Percentiles rank a stretch among this genome's conserved stretches.
Conservation (phyloP, 164 flowering plant genomes). For the Litsea cubeba region DNA sequence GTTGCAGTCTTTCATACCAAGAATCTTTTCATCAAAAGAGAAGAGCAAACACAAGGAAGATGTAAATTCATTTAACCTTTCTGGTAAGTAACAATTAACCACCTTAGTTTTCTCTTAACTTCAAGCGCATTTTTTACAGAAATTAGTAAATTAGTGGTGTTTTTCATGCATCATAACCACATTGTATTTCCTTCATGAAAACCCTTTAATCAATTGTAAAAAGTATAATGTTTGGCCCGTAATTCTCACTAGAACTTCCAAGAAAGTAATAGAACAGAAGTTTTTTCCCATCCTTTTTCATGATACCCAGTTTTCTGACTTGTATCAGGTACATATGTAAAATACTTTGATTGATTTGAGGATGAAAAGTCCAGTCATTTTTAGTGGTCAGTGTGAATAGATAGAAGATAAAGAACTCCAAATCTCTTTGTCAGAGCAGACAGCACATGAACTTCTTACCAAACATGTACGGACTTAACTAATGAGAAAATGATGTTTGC, state of each 20-base stretch:
- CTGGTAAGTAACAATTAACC: conserved; percentile 12
- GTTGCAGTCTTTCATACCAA: conserved; percentile 21
- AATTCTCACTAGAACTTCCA: background rate
- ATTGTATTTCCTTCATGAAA: background rate
- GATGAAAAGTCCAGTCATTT: background rate
- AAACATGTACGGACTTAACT: background rate
- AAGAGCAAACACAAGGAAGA: conserved; percentile 8
- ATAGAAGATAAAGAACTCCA: background rate
- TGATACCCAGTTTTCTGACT: background rate
- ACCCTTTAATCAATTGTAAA: background rate
- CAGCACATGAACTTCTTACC: conserved; percentile 4
- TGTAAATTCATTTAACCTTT: conserved; percentile 10
- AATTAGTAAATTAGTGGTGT: background rate
- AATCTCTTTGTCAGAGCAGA: background rate
- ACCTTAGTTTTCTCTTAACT: conserved; percentile 1
- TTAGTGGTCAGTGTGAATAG: conserved; percentile 9
- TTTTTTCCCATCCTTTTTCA: background rate
- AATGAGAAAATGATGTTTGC: conserved; percentile 2
- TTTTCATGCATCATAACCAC: background rate
- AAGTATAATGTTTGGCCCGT: background rate
- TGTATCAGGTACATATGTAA: background rate
- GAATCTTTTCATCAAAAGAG: conserved; percentile 14
- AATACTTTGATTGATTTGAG: background rate
- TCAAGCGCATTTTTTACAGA: background rate
- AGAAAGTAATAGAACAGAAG: background rate